Evolutionary conservation across 2,329 filamentous ascomycete species (phyloP).

Genomic region (Curvularia spicifera): DNA sequence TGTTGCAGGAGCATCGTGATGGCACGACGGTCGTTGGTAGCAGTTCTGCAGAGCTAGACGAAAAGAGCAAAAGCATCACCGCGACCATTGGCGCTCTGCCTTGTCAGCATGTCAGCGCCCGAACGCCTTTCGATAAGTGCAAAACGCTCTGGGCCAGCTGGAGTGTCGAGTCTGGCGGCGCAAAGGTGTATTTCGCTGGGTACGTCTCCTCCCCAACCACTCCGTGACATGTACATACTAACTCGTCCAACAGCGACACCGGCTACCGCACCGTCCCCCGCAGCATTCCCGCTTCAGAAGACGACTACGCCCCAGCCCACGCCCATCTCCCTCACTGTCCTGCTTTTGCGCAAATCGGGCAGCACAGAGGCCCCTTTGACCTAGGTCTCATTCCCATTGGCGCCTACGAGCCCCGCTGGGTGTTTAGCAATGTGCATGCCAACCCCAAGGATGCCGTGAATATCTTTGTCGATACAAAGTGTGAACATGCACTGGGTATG

Average conservation of each 20-base stretch:
- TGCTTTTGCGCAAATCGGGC: constrained; percentile 83
- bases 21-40: neutral
- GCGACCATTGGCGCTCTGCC: constrained; percentile 80
- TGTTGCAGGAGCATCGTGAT: constrained; percentile 52
- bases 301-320: constrained; percentile 75
- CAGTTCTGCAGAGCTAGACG: constrained; percentile 7
- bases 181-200: constrained; percentile 83
- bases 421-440: constrained; percentile 84
- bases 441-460: constrained; percentile 88
- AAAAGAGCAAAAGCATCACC: constrained; percentile 57
- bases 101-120: constrained; percentile 79
- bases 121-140: constrained; percentile 71
- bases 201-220: constrained; percentile 38
- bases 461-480: constrained; percentile 85
- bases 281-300: constrained; percentile 62
- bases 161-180: constrained; percentile 74
- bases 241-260: constrained; percentile 69
- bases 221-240: too few relatives aligned
- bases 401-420: constrained; percentile 75
- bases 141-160: constrained; percentile 88
- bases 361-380: constrained; percentile 82
- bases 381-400: constrained; percentile 93
- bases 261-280: constrained; percentile 82
- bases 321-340: constrained; percentile 73
- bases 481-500: constrained; percentile 79